Conservation (phyloP, 83 land plant genomes). For the Diphasiastrum complanatum region DNA sequence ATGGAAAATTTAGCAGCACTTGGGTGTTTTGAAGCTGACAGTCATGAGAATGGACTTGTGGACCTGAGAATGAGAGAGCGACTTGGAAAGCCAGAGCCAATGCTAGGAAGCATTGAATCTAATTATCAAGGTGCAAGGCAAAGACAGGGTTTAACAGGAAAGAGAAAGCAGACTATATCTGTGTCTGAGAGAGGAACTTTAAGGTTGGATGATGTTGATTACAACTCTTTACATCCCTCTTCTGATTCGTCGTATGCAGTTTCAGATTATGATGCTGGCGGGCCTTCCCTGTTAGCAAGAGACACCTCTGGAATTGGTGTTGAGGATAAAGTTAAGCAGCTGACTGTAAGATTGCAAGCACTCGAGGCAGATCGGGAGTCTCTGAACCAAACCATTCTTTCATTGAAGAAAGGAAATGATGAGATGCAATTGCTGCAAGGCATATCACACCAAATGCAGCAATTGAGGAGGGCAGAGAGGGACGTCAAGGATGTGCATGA, state of each 20-base stretch:
- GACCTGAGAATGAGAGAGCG: too few species aligned
- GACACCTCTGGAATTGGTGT: conserved; percentile 13
- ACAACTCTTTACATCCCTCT: conserved; percentile 3
- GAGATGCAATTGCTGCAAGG: conserved; percentile 36
- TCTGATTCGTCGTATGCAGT: background rate
- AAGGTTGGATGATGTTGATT: background rate
- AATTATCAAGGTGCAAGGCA: too few species aligned
- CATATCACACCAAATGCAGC: conserved; percentile 34
- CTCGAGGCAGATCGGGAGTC: conserved; percentile 40
- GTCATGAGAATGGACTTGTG: too few species aligned
- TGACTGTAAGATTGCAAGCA: conserved; percentile 37
- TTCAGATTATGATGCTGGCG: conserved; percentile 10
- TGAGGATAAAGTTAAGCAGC: conserved; percentile 30
- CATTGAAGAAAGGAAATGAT: conserved; percentile 38
- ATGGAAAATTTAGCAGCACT: too few species aligned
- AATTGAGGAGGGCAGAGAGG: conserved; percentile 31
- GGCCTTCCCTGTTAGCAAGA: conserved; percentile 6
- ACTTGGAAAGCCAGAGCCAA: too few species aligned
- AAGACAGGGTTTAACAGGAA: too few species aligned
- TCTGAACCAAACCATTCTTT: conserved; percentile 27
- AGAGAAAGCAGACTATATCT: too few species aligned
- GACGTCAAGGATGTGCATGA: conserved; percentile 6
- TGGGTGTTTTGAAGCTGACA: too few species aligned
- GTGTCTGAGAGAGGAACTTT: too few species aligned
- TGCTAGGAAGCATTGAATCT: too few species aligned